Conservation (phyloP, 768 basidiomycete genomes). For the Hypholoma sublateritium region DNA sequence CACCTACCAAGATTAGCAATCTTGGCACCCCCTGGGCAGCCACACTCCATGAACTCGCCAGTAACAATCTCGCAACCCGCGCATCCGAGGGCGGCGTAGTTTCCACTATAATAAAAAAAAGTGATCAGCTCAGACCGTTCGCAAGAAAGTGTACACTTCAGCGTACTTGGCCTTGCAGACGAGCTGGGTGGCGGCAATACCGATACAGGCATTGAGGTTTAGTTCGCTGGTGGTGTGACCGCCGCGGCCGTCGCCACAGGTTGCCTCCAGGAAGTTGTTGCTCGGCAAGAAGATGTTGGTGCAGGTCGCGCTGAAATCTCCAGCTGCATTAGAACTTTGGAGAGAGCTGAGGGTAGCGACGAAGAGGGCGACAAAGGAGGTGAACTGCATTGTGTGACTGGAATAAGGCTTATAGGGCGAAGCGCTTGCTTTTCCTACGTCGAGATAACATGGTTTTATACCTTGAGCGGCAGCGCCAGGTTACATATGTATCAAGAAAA, state of each 20-base stretch:
- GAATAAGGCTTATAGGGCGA: too few relatives aligned
- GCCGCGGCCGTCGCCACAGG: slow-evolving; percentile 5
- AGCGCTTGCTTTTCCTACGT: too few relatives aligned
- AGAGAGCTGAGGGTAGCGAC: neutral
- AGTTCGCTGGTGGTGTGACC: neutral
- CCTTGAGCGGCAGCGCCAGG: too few relatives aligned
- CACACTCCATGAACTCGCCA: slow-evolving; percentile 5
- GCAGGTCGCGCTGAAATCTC: slow-evolving; percentile 1
- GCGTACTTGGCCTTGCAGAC: slow-evolving; percentile 7
- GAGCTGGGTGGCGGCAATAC: slow-evolving; percentile 3
- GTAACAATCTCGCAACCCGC: slow-evolving; percentile 3
- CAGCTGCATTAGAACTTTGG: neutral
- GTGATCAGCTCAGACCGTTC: too few relatives aligned
- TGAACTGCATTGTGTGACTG: neutral
- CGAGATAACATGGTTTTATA: too few relatives aligned
- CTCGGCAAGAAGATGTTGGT: slow-evolving; percentile 1
- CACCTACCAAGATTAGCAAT: slow-evolving; percentile 5
- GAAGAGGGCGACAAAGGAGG: neutral
- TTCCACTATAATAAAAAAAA: too few relatives aligned
- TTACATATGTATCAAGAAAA: too few relatives aligned
- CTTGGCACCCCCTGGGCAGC: slow-evolving; percentile 1
- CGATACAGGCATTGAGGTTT: slow-evolving; percentile 9
- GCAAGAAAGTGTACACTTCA: too few relatives aligned
- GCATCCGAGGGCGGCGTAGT: neutral
- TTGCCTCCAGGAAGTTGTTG: slow-evolving; percentile 3